Base-by-base conservation (phyloP, 345 rosid genomes). In the Salix udensis region DNA sequence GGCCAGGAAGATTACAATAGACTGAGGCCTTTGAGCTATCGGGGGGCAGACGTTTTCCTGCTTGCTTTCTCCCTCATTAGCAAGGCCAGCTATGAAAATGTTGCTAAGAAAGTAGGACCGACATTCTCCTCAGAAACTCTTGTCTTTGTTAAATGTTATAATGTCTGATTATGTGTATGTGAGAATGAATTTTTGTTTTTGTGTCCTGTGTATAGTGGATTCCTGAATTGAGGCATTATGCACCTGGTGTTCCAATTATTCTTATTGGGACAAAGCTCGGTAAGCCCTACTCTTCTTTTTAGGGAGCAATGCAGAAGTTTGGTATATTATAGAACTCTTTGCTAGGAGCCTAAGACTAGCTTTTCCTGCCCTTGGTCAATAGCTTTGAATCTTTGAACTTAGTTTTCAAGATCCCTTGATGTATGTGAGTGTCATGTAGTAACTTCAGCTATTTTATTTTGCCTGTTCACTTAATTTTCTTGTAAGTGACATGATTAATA, bases 1-100 rank as follows among this genome's bases (percentile, higher is more conserved):
- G 98, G 98, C 67, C 98, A 94, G 86, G 98, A 94, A 79, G 98
- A 94, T 76, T 94, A 94, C 82, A 92, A 91, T 73, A 89, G 98
- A 82, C 79, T 94, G 75, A 87, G 98, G 75, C 98, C 98, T 46
- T 81, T 94, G 87, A 94, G 98, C 83, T 94, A 94, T 80, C 92
- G 97, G 0, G 98, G 98, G 28, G 95, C 98, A 24, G 97, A 92
- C 80, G 97, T 94, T 65, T 94, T 94, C 88, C 81, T 94, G 74
- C 91, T 94, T 30, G 94, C 98, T 2, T 94, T 94, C 87, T 91
- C 97, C 60, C 94, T 94, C 75, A 88, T 91, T 75, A 90, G 97
- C 94, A 94, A 90, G 85, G 98, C 97, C 72, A 94, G 98, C 84
- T 94, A 91, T 71, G 98, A 94, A 85, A 90, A 91, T 82, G 88